Percentiles rank a stretch among this genome's conserved stretches.
Evolutionary conservation across 257 asterid species (phyloP).

Genomic region (Forsythia suspensa): DNA sequence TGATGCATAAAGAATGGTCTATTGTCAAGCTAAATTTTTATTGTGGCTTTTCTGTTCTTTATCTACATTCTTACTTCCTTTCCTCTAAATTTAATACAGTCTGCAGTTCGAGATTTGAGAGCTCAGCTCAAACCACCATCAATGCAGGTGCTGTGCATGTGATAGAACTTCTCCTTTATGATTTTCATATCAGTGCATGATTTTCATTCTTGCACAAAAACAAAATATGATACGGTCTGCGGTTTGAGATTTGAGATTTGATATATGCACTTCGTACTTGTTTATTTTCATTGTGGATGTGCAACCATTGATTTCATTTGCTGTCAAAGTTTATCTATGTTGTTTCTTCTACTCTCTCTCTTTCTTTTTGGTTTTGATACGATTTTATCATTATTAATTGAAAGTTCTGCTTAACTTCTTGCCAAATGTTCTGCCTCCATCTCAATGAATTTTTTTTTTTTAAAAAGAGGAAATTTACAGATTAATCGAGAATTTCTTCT

Average conservation of each 20-base stretch:
- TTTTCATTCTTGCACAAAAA: background rate
- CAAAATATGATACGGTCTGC: background rate
- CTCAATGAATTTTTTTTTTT: background rate
- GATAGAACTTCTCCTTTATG: background rate
- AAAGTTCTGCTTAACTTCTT: background rate
- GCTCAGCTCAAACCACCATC: constrained; percentile 97
- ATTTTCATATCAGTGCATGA: constrained; percentile 7
- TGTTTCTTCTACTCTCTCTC: background rate
- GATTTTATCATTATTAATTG: background rate
- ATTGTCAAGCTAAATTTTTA: background rate
- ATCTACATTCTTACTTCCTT: constrained; percentile 18
- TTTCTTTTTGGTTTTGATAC: too few species aligned
- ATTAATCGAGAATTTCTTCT: too few species aligned
- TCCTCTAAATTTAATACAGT: constrained; percentile 45
- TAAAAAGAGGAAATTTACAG: too few species aligned
- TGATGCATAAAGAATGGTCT: background rate
- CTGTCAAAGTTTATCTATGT: background rate
- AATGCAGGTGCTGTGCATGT: constrained; percentile 67
- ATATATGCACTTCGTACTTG: background rate
- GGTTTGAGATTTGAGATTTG: background rate
- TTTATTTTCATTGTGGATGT: background rate
- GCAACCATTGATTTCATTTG: background rate
- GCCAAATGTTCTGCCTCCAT: background rate
- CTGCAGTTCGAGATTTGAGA: constrained; percentile 93
- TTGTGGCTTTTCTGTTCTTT: constrained; percentile 3